Base-by-base conservation (phyloP, 192 early-diverging fungal genomes). In the Backusella parvicylindrica region DNA sequence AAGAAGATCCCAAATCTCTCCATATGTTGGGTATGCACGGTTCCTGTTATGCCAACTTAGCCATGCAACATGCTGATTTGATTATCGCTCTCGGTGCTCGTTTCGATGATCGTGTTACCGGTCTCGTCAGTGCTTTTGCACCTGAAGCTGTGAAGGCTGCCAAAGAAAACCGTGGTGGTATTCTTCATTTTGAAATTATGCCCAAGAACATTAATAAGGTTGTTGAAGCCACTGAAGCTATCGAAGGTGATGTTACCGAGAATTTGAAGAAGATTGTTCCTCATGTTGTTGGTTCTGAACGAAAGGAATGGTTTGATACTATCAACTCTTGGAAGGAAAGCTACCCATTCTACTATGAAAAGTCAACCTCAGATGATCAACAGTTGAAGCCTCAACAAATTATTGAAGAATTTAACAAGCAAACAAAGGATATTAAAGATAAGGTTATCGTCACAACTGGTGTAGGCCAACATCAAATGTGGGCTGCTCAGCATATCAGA, bases 11-110 rank as follows among this genome's bases (percentile, higher is more conserved):
- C 11, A 89, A 87, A 68, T 92, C 91, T 64, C 85, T 99, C 72
- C 96, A 98, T 81, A 99, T 99, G 98, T 89, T 99, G 30, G 98
- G 98, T 77, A 99, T 99, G 98, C 98, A 99, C 85, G 98, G 98
- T 23, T 88, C 90, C 74, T 97, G 92, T 18, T 99, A 98, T 84
- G 98, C 98, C 77, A 99, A 99, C 79, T 83, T 99, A 79, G 94
- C 98, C 23, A 98, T 99, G 90, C 98, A 99, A 84, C 92, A 89
- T 71, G 95, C 98, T 36, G 98, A 99, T 81, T 84, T 95, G 32
- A 94, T 99, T 74, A 87, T 99, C 79, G 93, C 96, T 18, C 90
- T 99, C 33, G 98, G 98, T 71, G 97, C 97, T 38, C 91, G 98
- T 72, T 99, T 99, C 78, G 98, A 99, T 81, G 98, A 99, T 81